Evolutionary conservation across 257 asterid genomes (phyloP), one percentile per base, ranked within the genome.

Genomic region (Leonotis leonurus): DNA sequence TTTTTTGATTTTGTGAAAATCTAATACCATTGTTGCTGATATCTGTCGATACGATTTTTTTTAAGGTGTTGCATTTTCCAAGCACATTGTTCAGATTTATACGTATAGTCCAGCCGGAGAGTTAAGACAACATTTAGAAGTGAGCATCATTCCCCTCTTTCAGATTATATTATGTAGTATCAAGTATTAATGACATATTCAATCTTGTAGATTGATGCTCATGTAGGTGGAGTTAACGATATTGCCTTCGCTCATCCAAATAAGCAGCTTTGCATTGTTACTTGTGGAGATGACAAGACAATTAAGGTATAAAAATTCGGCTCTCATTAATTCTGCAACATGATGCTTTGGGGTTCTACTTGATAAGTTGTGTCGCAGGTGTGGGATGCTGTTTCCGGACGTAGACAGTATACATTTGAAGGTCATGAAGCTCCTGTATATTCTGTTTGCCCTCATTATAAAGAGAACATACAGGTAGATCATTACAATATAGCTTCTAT

Each of bases 371-470:
- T 56, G 50, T 68, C 40, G 62, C 75, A 91, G 97, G 95, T 92
- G 8, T 92, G 99, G 99, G 99, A 92, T 74, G 95, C 94, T 57
- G 92, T 80, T 24, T 62, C 73, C 70, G 94, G 92, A 67, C 89
- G 86, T 48, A 83, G 81, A 62, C 82, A 70, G 64, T 74, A 86
- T 66, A 85, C 75, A 13, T 92, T 92, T 65, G 97, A 92, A 78
- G 99, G 97, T 56, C 97, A 92, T 69, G 99, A 86, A 75, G 95
- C 97, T 75, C 99, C 97, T 61, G 99, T 92, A 27, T 89, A 86
- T 81, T 92, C 99, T 48, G 96, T 92, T 59, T 92, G 97, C 66
- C 97, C 97, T 68, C 97, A 92, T 45, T 70, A 67, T 53, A 75
- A 80, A 77, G 85, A 77, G 65, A 77, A 74, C 69, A 77, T 80